Evolutionary conservation across 768 basidiomycete species (phyloP), one percentile per base, ranked within the genome.

Genomic region (Candolleomyces eurysporus): DNA sequence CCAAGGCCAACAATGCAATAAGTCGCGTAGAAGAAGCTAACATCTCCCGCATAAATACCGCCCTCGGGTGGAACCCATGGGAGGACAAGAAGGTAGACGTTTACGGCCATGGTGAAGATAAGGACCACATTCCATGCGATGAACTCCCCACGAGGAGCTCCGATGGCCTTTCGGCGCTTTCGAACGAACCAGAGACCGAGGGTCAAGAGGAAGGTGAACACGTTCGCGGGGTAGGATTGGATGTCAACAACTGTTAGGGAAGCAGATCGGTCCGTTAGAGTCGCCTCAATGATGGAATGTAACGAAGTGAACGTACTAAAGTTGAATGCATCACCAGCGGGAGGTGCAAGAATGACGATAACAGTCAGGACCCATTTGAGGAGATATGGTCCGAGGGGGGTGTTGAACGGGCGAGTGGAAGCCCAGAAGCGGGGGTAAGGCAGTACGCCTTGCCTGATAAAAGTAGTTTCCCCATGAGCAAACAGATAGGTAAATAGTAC

Each of bases 401-500:
- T 83, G 40, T 79, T 80, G 66, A 84, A 84, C 0, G 83, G 83
- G 42, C 73, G 72, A 2, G 79, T 83, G 1, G 79, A 80, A 5
- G 79, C 77, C 75, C 81, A 85, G 68, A 84, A 77, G 31, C 67
- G 66, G 3, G 82, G 76, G 63, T 74, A 84, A 2, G 84, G 83
- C 7, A 85, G 68, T n/a, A 86, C 76, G 13, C 83, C 84, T 72
- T 83, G 82, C 57, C 72, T 70, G 10, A 10, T 50, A 26, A 46
- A 39, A 39, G 45, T 14, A 8, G 4, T 22, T n/a, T 11, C 16
- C 48, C 21, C 21, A n/a, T 39, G 14, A 51, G 39, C n/a, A 56
- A 32, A 49, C 48, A 59, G 32, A 30, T 57, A 26, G 48, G 42
- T 21, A 49, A 19, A 57, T 30, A 43, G 21, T 31, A 59, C 11